phyloP scores from a whole-genome alignment of 352 stramenopile genomes.

The Hyphochytrium catenoides region DNA sequence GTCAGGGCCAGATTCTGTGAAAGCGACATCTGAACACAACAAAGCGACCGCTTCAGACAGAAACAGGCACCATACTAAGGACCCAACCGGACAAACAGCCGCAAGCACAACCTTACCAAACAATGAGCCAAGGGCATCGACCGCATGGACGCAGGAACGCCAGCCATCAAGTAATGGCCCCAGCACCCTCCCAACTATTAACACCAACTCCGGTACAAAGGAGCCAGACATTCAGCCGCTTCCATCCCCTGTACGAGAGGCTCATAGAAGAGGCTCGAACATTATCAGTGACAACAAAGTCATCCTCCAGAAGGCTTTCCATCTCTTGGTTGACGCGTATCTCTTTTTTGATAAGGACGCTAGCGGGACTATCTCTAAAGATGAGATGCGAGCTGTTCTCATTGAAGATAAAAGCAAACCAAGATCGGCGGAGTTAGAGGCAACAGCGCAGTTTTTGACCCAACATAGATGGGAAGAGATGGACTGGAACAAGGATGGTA shows the following conservation, averaged over 20 bases:
- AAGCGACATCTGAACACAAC: constrained; percentile 7
- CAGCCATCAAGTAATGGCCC: not conserved
- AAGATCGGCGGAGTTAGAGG: constrained; percentile 16
- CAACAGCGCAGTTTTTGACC: constrained; percentile 9
- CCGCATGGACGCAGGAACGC: not conserved
- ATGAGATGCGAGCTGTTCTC: constrained; percentile 30
- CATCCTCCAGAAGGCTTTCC: constrained; percentile 44
- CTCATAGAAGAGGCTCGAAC: no score
- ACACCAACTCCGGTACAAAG: constrained; percentile 10
- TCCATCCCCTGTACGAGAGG: no score
- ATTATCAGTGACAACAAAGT: no score
- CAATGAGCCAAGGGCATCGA: not conserved
- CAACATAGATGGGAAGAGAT: constrained; percentile 56
- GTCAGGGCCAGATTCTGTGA: constrained; percentile 11
- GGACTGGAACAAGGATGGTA: constrained; percentile 55
- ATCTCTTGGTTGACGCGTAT: constrained; percentile 57
- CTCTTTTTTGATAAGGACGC: constrained; percentile 54
- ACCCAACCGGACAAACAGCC: not conserved
- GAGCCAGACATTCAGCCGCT: constrained; percentile 22
- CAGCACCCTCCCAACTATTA: constrained; percentile 3
- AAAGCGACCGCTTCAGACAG: constrained; percentile 4
- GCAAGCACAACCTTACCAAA: not conserved
- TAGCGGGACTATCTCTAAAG: constrained; percentile 30
- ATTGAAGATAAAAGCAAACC: constrained; percentile 5
- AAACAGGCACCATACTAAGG: constrained; percentile 1